Base-by-base conservation (phyloP, 2,329 filamentous ascomycete genomes). In the Cordyceps fumosorosea region DNA sequence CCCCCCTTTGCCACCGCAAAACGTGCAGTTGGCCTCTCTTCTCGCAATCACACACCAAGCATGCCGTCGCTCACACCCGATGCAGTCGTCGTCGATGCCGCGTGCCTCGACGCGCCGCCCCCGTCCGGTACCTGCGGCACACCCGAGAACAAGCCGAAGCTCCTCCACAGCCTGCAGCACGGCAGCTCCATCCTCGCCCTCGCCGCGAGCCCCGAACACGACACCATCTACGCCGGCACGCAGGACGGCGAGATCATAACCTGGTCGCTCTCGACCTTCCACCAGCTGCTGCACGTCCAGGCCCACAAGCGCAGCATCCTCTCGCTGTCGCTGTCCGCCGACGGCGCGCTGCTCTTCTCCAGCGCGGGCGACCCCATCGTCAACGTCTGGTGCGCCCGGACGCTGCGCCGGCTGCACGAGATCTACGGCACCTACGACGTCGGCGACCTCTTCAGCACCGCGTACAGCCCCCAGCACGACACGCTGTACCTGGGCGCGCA, bases 361-460 rank as follows among this genome's bases (percentile, higher is more conserved):
- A 96, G 90, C 68, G 93, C 92, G 11, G 93, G 92, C 67, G 95
- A 99, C 71, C 90, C 93, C 1, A 89, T 97, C 63, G 88, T 98
- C 71, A 97, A 96, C 73, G 91, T 96, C 48, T 99, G 95, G 95
- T 89, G 87, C 68, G 90, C 93, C 2, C 81, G 79, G 50, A 88
- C 86, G 6, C 87, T 96, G 73, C 84, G 83, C 62, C 87, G 89
- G 32, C 81, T 95, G 0, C 95, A 93, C 77, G 91, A 95, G 65
- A 90, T 98, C 65, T 96, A 96, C 78, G 96, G 92, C 65, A 89
- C 88, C 55, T 93, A 96, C 75, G 95, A 98, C 69, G 90, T 96
- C 47, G 95, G 95, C 64, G 95, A 99, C 76, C 86, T 99, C 63
- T 98, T 98, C 73, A 96, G 91, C 68, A 88, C 96, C n/a, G 89